Evolutionary conservation across 495 filamentous ascomycete genomes (phyloP).

Genomic region (Lichina pygmaea): DNA sequence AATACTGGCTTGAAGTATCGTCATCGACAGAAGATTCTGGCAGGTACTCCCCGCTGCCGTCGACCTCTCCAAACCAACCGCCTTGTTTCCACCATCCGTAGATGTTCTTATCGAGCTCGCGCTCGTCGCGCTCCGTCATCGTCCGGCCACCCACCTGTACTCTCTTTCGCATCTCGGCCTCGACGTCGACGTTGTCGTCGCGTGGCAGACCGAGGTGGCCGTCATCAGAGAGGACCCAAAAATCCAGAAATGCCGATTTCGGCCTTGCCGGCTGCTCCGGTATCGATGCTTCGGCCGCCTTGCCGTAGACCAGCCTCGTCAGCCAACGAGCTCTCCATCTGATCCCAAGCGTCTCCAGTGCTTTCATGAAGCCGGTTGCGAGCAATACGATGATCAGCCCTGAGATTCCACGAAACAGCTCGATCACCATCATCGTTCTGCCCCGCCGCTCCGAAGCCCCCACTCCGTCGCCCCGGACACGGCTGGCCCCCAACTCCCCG

Average conservation of each 20-base stretch:
- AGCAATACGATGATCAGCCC: conserved; percentile 33
- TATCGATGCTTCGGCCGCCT: conserved; percentile 5
- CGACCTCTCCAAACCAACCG: conserved; percentile 59
- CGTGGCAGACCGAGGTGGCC: conserved; percentile 28
- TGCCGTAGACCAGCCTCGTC: conserved; percentile 17
- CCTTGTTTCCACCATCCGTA: conserved; percentile 60
- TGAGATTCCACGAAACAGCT: conserved; percentile 48
- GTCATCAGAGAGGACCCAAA: conserved; percentile 29
- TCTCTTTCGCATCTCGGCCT: conserved; percentile 39
- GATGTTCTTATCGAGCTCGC: conserved; percentile 39
- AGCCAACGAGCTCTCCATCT: conserved; percentile 34
- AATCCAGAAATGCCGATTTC: conserved; percentile 18
- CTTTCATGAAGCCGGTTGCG: conserved; percentile 23
- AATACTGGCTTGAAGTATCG: conserved; percentile 55
- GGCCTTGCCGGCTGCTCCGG: conserved; percentile 6
- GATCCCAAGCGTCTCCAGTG: conserved; percentile 33
- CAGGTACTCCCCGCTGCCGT: conserved; percentile 45
- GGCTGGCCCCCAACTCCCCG: conserved; percentile 7
- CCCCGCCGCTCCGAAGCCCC: conserved; percentile 47
- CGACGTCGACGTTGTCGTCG: conserved; percentile 45
- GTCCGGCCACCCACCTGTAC: conserved; percentile 8
- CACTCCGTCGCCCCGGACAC: conserved; percentile 31
- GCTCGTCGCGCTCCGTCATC: conserved; percentile 23
- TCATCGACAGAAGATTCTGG: conserved; percentile 20
- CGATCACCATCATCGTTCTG: conserved; percentile 42